Evolutionary conservation across 2,329 filamentous ascomycete species (phyloP).

Genomic region (Zasmidium citrigriseum): DNA sequence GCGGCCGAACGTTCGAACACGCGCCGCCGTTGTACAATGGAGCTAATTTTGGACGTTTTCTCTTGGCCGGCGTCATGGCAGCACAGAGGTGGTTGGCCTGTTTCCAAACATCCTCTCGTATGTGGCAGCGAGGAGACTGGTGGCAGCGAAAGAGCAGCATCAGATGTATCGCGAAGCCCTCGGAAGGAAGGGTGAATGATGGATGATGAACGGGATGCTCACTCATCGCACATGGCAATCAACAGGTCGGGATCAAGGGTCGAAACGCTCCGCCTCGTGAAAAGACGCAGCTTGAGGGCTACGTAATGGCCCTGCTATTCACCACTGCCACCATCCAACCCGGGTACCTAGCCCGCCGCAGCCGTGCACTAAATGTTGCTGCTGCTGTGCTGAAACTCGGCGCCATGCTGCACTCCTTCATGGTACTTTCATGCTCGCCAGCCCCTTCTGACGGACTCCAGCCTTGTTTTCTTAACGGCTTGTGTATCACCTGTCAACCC

Average conservation of each 20-base stretch:
- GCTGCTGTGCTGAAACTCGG: not conserved
- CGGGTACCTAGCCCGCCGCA: not conserved
- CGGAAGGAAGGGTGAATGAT: not conserved
- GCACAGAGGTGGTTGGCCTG: not conserved
- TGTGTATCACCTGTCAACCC: not conserved
- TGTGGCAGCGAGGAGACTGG: too few relatives aligned
- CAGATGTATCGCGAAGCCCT: not conserved
- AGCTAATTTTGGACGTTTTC: not conserved
- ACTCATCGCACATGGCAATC: not conserved
- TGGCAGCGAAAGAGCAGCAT: not conserved
- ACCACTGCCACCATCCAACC: not conserved
- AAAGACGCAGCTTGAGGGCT: not conserved
- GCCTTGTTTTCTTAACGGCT: not conserved
- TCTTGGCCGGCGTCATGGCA: not conserved
- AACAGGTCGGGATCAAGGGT: not conserved
- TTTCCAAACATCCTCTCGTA: too few relatives aligned
- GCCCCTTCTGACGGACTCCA: constrained; percentile 1
- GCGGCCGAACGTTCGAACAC: too few relatives aligned
- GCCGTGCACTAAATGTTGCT: too few relatives aligned
- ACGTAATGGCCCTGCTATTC: not conserved
- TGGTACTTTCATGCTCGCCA: not conserved
- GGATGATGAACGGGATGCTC: not conserved
- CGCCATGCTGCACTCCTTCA: not conserved
- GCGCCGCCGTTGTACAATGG: not conserved
- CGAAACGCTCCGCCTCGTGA: not conserved